Base-by-base conservation (phyloP, 139 green algal species). In the Chlorella sp. region DNA sequence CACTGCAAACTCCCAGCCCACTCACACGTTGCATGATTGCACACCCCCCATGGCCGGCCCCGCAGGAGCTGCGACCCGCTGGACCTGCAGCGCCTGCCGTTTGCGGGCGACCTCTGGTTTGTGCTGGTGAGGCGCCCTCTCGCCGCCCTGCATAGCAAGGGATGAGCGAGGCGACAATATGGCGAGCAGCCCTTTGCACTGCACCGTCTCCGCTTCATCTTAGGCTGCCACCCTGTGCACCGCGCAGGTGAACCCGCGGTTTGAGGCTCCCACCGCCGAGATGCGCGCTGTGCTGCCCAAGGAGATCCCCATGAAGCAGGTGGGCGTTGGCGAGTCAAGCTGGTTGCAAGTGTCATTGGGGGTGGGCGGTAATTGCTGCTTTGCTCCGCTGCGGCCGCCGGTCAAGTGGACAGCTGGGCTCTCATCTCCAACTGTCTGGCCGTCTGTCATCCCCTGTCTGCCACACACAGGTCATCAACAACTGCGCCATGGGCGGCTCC, bases 261-360 rank as follows among this genome's bases (percentile, higher is more conserved):
- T 99, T 90, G 97, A 99, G 91, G 95, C 95, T 44, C 95, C 95
- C 23, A 98, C 95, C 1, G 88, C 90, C n/a, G 80, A 99, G 89
- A 99, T 99, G 97, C 87, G 97, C 0, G 97, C 97, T 16, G 97
- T 93, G 57, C 93, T 99, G 84, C 95, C 95, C 18, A 93, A 95
- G 75, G 88, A 96, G 87, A 91, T 98, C 30, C 91, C 93, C 47
- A 97, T 99, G 93, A 90, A 92, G 78, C 69, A 86, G 81, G 81
- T 80, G 67, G n/a, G n/a, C n/a, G n/a, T n/a, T n/a, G n/a, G n/a
- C n/a, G n/a, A n/a, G n/a, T n/a, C n/a, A n/a, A n/a, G n/a, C n/a
- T n/a, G n/a, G n/a, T n/a, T n/a, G n/a, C n/a, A n/a, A n/a, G n/a
- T n/a, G n/a, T n/a, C n/a, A n/a, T n/a, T n/a, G n/a, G n/a, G n/a